Percentiles rank a stretch among this genome's conserved stretches.
These are phyloP conservation scores for Drosera capensis DNA, from an alignment of 148 eudicot genomes.

Conservation along the genomic window DNA sequence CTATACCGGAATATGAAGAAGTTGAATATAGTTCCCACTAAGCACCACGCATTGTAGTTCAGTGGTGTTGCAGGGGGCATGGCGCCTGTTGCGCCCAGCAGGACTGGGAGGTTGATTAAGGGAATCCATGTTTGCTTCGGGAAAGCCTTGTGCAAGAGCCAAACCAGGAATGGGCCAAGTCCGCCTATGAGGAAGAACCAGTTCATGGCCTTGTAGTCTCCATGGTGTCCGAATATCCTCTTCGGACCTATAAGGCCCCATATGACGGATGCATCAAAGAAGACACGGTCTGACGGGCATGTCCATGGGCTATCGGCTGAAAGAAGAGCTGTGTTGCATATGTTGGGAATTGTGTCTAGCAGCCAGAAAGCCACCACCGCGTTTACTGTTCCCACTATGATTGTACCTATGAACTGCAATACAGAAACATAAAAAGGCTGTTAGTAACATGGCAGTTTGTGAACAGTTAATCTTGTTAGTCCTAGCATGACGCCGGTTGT, in stretches of 20 bases:
- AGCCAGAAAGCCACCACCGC: slow-evolving; percentile 81
- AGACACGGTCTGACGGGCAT: slow-evolving; percentile 78
- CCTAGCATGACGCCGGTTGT: no score
- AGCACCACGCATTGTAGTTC: slow-evolving; percentile 80
- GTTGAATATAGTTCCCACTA: slow-evolving; percentile 82
- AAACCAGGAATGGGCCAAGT: slow-evolving; percentile 66
- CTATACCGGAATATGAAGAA: slow-evolving; percentile 65
- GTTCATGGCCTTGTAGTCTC: slow-evolving; percentile 71
- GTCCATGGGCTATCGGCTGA: slow-evolving; percentile 93
- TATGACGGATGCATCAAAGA: slow-evolving; percentile 92
- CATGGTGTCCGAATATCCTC: slow-evolving; percentile 68
- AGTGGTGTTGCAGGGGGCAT: slow-evolving; percentile 93
- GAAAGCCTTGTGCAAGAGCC: slow-evolving; percentile 76
- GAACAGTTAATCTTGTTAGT: no score
- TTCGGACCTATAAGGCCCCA: slow-evolving; percentile 94
- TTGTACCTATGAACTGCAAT: slow-evolving; percentile 87
- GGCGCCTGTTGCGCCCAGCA: slow-evolving; percentile 68
- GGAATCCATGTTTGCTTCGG: slow-evolving; percentile 88
- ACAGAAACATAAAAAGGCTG: background rate
- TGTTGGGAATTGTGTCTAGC: slow-evolving; percentile 49
- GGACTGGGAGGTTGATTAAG: slow-evolving; percentile 76
- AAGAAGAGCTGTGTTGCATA: slow-evolving; percentile 71
- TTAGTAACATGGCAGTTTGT: background rate
- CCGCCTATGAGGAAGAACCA: slow-evolving; percentile 97
- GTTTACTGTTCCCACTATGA: slow-evolving; percentile 83